phyloP scores from a whole-genome alignment of 2,329 filamentous ascomycete genomes.

The Bipolaris cookei region DNA sequence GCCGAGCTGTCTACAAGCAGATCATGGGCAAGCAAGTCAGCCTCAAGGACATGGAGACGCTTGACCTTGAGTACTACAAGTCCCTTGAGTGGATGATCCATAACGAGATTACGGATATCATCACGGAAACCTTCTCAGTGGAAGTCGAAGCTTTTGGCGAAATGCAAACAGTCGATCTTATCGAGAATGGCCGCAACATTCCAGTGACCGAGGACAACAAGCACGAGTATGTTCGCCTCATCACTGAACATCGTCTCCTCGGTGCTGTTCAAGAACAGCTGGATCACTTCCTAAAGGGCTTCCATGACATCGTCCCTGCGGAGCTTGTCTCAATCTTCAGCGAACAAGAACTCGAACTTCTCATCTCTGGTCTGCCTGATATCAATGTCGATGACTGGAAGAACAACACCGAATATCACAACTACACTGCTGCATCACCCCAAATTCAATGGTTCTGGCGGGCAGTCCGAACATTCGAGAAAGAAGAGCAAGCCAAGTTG shows the following conservation, averaged over 20 bases:
- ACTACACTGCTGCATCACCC: conserved; percentile 90
- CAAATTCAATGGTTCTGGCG: conserved; percentile 99
- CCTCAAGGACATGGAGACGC: conserved; percentile 98
- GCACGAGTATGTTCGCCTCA: conserved; percentile 92
- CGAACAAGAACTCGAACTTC: conserved; percentile 93
- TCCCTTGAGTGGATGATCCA: conserved; percentile 98
- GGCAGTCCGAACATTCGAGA: conserved; percentile 94
- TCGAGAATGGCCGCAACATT: conserved; percentile 87
- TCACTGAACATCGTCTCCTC: conserved; percentile 92
- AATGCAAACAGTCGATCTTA: conserved; percentile 83
- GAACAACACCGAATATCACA: conserved; percentile 98
- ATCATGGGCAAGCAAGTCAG: conserved; percentile 94
- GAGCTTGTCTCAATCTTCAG: conserved; percentile 97
- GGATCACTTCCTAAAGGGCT: conserved; percentile 89
- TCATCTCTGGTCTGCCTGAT: conserved; percentile 95
- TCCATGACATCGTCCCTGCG: conserved; percentile 96
- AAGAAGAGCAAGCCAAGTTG: conserved; percentile 96
- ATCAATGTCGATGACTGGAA: conserved; percentile 99
- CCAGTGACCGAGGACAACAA: conserved; percentile 98
- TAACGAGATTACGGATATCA: conserved; percentile 97
- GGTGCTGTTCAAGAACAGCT: conserved; percentile 94
- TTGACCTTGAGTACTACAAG: conserved; percentile 99
- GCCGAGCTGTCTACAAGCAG: conserved; percentile 96
- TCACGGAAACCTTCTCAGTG: conserved; percentile 93
- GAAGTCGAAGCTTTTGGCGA: conserved; percentile 95